These are phyloP conservation scores for Umbelopsis vinacea DNA, from an alignment of 192 early-diverging fungal genomes.

Conservation along the genomic window DNA sequence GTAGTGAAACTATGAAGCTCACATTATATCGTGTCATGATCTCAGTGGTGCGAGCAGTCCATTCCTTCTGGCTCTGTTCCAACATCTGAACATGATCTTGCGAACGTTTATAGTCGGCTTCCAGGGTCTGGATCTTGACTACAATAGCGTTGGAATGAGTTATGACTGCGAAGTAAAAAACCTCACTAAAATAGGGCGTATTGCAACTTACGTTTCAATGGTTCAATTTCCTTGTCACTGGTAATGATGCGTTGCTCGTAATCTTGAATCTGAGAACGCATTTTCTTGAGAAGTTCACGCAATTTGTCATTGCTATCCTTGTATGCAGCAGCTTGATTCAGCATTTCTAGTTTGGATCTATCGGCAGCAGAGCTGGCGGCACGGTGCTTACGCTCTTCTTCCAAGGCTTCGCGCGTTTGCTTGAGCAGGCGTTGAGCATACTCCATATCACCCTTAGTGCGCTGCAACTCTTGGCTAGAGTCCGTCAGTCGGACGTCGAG, in stretches of 20 bases:
- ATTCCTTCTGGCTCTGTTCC: conserved; percentile 21
- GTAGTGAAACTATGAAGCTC: neutral
- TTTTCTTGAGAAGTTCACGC: conserved; percentile 12
- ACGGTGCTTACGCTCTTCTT: conserved; percentile 3
- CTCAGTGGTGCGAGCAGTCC: conserved; percentile 23
- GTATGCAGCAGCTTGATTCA: conserved; percentile 19
- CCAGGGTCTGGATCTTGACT: conserved; percentile 18
- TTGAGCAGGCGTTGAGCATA: conserved; percentile 14
- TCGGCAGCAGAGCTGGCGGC: neutral
- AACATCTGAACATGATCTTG: conserved; percentile 8
- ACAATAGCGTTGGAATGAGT: too few species aligned
- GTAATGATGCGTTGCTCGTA: conserved; percentile 6
- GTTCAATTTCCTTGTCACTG: conserved; percentile 25
- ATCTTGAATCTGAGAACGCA: conserved; percentile 21
- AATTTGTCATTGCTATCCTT: conserved; percentile 26
- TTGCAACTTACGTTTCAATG: conserved; percentile 21
- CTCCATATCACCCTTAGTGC: conserved; percentile 7
- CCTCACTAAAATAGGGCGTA: too few species aligned
- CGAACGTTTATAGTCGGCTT: conserved; percentile 12
- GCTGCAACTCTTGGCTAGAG: neutral
- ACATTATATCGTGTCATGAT: conserved; percentile 25
- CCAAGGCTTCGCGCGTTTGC: conserved; percentile 2
- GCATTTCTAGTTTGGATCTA: conserved; percentile 14
- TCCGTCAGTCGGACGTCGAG: conserved; percentile 15
- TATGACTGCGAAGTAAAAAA: too few species aligned